Conservation (phyloP, 2,329 filamentous ascomycete genomes). For the Trichophyton benhamiae region DNA sequence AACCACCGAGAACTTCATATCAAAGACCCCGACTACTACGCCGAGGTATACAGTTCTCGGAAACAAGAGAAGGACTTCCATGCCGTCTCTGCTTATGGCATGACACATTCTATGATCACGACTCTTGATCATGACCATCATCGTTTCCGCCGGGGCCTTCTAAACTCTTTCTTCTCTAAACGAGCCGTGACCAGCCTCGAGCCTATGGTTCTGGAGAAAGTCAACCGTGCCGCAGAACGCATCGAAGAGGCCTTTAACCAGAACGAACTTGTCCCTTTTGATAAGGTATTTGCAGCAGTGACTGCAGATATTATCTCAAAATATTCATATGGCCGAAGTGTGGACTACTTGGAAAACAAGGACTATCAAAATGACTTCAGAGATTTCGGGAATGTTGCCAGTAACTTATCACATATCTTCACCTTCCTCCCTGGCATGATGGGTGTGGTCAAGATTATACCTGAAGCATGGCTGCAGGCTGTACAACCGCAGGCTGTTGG, state of each 20-base stretch:
- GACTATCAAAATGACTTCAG: neutral
- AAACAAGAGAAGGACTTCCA: neutral
- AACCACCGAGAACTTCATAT: conserved; percentile 19
- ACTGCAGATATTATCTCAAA: conserved; percentile 16
- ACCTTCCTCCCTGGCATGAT: neutral
- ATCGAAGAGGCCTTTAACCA: neutral
- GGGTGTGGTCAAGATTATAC: neutral
- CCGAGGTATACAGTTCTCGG: conserved; percentile 13
- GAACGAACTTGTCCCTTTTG: neutral
- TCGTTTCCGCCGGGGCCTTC: conserved; percentile 17
- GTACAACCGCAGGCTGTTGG: neutral
- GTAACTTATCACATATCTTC: neutral
- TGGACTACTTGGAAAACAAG: neutral
- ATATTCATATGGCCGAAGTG: conserved; percentile 6
- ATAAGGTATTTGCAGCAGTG: conserved; percentile 11
- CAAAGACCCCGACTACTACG: conserved; percentile 16
- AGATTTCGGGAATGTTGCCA: neutral
- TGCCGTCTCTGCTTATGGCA: neutral
- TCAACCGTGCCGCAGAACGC: neutral
- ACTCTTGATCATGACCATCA: conserved; percentile 19
- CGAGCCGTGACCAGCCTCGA: conserved; percentile 14
- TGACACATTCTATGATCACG: conserved; percentile 18
- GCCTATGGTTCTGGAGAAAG: neutral
- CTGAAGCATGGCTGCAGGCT: neutral
- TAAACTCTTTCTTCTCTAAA: conserved; percentile 21